phyloP scores from a whole-genome alignment of 2,329 filamentous ascomycete genomes.

The Penicillium sp. region DNA sequence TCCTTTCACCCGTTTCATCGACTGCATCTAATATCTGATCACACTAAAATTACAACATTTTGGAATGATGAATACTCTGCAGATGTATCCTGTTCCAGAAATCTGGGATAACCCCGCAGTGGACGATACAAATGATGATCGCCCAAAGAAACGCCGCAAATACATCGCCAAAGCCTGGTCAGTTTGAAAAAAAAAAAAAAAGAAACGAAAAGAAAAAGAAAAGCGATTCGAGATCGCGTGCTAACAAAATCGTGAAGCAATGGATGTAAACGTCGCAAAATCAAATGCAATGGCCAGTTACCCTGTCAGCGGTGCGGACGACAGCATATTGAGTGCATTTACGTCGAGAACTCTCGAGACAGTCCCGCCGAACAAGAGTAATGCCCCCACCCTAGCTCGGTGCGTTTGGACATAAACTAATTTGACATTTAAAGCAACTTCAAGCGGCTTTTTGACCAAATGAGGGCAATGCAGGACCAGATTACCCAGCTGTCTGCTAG shows the following conservation, averaged over 20 bases:
- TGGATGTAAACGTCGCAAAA: constrained; percentile 64
- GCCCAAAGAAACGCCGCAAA: constrained; percentile 59
- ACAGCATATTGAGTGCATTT: constrained; percentile 40
- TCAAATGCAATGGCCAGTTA: constrained; percentile 64
- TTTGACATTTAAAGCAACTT: constrained; percentile 21
- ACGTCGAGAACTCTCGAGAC: constrained; percentile 68
- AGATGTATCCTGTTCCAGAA: neutral
- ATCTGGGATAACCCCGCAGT: constrained; percentile 10
- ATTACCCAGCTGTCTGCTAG: constrained; percentile 72
- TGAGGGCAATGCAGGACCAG: constrained; percentile 58
- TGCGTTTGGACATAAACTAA: neutral
- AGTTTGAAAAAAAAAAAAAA: constrained; percentile 15
- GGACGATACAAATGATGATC: constrained; percentile 27
- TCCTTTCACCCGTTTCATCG: neutral
- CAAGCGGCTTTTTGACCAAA: constrained; percentile 31
- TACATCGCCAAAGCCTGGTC: constrained; percentile 66
- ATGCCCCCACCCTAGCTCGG: constrained; percentile 39
- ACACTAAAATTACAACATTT: neutral
- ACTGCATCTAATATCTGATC: neutral
- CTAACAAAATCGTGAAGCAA: constrained; percentile 45
- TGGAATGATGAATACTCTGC: constrained; percentile 7
- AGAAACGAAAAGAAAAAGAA: too few relatives aligned
- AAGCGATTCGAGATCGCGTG: too few relatives aligned
- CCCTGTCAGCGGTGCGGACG: constrained; percentile 62
- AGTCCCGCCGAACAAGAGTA: constrained; percentile 60